Base-by-base conservation (phyloP, 2,329 filamentous ascomycete genomes). In the Xylaria hypoxylon region DNA sequence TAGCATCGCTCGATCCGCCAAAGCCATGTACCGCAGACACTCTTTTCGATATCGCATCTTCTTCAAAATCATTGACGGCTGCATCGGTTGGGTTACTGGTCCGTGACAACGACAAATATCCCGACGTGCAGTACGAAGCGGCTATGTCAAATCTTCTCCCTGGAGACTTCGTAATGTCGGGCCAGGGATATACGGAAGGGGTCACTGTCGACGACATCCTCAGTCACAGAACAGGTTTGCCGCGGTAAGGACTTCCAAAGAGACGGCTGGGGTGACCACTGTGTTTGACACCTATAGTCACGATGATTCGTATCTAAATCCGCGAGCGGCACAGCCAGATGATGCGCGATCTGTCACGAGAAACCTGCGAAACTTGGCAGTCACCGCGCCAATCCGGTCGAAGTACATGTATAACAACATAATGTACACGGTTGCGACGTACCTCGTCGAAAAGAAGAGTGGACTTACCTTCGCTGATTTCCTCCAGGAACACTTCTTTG, bases 41-140 rank as follows among this genome's bases (percentile, higher is more conserved):
- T 62, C 68, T 71, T 56, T 78, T 75, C 61, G 75, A 68, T 60
- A 78, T 75, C 40, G 74, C 51, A 10, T 78, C 68, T 11, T 74
- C 22, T 72, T 73, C 73, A 7, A 75, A 75, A 56, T 75, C 72
- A 8, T n/a, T 75, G 53, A 75, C 72, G 11, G 73, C 71, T 3
- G 71, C 72, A 0, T 59, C 72, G 0, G 72, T 75, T 19, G 73
- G 71, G 62, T 66, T 79, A 24, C 76, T 77, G 4, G 67, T 78
- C 11, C 73, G 76, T 33, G 73, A 78, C 64, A 65, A 76, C 45
- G 68, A 72, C 6, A 66, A 47, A 33, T 67, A 77, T 64, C 76
- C 77, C n/a, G 74, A 78, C 7, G 66, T 78, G 24, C 62, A 70
- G 44, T 75, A 70, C n/a, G 70, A 73, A 3, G 63, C 71, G n/a